A percentile compares a stretch with the other conserved stretches of the same genome.
phyloP scores from a whole-genome alignment of 768 basidiomycete species.

The Amanita rubescens region DNA sequence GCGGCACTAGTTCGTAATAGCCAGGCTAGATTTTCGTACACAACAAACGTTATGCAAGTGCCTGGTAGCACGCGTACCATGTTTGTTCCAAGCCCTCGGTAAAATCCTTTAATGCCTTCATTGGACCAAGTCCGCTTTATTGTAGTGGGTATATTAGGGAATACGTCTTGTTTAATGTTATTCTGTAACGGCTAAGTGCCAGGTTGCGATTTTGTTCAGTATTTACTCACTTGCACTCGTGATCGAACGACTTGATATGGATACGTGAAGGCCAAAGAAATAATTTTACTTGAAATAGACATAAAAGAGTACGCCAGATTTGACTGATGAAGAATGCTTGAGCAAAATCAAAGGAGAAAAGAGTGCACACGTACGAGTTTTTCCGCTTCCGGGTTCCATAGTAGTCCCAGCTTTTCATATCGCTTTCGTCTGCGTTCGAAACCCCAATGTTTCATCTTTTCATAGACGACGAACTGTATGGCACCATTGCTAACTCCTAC shows the following conservation, averaged over 20 bases:
- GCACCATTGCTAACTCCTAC: conserved; percentile 94
- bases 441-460: conserved; percentile 89
- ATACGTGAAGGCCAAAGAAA: conserved; percentile 80
- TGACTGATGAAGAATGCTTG: conserved; percentile 43
- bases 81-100: conserved; percentile 92
- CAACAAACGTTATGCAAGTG: conserved; percentile 96
- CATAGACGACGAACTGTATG: conserved; percentile 93
- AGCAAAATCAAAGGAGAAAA: not conserved
- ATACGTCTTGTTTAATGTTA: conserved; percentile 55
- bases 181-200: conserved; percentile 37
- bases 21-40: conserved; percentile 93
- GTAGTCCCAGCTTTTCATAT: conserved; percentile 50
- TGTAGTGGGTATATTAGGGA: conserved; percentile 79
- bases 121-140: conserved; percentile 73
- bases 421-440: conserved; percentile 69
- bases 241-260: conserved; percentile 97
- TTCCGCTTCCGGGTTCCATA: conserved; percentile 68
- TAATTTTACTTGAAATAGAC: conserved; percentile 85
- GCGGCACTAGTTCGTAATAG: conserved; percentile 59
- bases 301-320: conserved; percentile 88
- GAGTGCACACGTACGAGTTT: conserved; percentile 63
- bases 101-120: conserved; percentile 84
- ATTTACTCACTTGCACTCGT: conserved; percentile 68
- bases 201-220: not conserved
- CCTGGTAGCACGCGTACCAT: conserved; percentile 92